These are phyloP conservation scores for Apiospora saccharicola DNA, from an alignment of 2,329 filamentous ascomycete genomes.

Conservation along the genomic window DNA sequence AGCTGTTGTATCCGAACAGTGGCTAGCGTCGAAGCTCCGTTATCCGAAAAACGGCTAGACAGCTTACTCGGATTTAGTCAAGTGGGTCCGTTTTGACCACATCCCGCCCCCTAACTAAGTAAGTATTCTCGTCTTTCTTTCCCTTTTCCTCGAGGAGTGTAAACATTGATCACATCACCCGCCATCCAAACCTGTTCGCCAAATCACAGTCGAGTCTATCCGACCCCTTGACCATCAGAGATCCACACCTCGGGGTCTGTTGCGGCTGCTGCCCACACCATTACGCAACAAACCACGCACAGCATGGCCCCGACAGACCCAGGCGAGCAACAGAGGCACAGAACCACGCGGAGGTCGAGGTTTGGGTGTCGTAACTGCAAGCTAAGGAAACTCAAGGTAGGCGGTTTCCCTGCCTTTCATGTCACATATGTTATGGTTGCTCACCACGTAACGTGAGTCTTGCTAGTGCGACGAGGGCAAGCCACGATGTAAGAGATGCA, in stretches of 20 bases:
- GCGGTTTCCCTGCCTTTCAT: not conserved
- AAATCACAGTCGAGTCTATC: not conserved
- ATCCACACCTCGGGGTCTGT: not conserved
- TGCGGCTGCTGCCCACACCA: not conserved
- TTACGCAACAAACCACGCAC: not conserved
- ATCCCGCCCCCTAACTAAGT: not conserved
- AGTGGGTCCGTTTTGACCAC: conserved; percentile 3
- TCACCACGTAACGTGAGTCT: not conserved
- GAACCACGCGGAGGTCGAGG: conserved; percentile 46
- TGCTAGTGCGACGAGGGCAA: conserved; percentile 55
- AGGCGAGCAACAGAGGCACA: conserved; percentile 23
- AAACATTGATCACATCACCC: not conserved
- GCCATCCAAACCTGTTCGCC: too few species aligned
- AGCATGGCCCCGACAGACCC: conserved; percentile 8
- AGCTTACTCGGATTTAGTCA: not conserved
- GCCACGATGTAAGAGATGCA: conserved; percentile 52
- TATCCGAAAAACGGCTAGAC: conserved; percentile 29
- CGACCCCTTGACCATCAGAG: not conserved
- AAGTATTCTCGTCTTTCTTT: not conserved
- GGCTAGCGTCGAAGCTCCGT: conserved; percentile 27
- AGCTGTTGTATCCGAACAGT: conserved; percentile 27
- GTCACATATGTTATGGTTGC: not conserved
- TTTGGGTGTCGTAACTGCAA: conserved; percentile 60
- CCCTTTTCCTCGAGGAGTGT: not conserved
- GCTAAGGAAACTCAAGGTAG: conserved; percentile 56